Conservation (phyloP, 2,329 filamentous ascomycete species). For the Peltaster fructicola region DNA sequence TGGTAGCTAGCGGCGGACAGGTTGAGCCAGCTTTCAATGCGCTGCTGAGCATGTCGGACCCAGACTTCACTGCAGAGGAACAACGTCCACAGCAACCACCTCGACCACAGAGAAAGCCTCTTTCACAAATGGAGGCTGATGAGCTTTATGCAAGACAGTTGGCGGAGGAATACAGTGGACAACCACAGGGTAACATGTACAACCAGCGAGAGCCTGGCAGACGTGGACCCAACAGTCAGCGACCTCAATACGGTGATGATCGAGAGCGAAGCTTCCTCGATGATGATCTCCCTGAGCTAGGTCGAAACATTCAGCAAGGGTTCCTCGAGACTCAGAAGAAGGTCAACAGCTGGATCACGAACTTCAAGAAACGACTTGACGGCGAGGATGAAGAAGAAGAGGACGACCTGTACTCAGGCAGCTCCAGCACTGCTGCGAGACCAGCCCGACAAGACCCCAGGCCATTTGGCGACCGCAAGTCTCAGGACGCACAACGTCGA, state of each 20-base stretch:
- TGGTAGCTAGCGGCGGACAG: slow-evolving; percentile 68
- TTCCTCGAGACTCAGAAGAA: slow-evolving; percentile 87
- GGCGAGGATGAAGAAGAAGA: slow-evolving; percentile 59
- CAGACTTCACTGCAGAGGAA: slow-evolving; percentile 31
- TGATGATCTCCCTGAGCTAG: slow-evolving; percentile 84
- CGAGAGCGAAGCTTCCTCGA: slow-evolving; percentile 84
- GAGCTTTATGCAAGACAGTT: slow-evolving; percentile 84
- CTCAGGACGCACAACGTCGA: slow-evolving; percentile 26
- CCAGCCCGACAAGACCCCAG: slow-evolving; percentile 20
- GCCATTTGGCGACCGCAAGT: slow-evolving; percentile 19
- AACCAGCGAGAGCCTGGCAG: slow-evolving; percentile 20
- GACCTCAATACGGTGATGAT: slow-evolving; percentile 35
- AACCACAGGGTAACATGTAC: slow-evolving; percentile 12
- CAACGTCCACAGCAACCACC: slow-evolving; percentile 61
- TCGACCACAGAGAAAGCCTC: slow-evolving; percentile 45
- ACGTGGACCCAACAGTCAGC: slow-evolving; percentile 23
- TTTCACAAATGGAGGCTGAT: slow-evolving; percentile 74
- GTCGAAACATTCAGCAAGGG: slow-evolving; percentile 82
- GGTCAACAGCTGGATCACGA: slow-evolving; percentile 84
- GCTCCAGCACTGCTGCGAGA: slow-evolving; percentile 9
- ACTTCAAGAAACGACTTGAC: slow-evolving; percentile 82
- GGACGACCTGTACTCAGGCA: slow-evolving; percentile 27
- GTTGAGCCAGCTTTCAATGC: slow-evolving; percentile 94
- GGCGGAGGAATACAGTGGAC: slow-evolving; percentile 61
- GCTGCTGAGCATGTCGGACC: slow-evolving; percentile 50